These are phyloP conservation scores for Claviceps humidiphila DNA, from an alignment of 2,329 filamentous ascomycete species.

Conservation along the genomic window DNA sequence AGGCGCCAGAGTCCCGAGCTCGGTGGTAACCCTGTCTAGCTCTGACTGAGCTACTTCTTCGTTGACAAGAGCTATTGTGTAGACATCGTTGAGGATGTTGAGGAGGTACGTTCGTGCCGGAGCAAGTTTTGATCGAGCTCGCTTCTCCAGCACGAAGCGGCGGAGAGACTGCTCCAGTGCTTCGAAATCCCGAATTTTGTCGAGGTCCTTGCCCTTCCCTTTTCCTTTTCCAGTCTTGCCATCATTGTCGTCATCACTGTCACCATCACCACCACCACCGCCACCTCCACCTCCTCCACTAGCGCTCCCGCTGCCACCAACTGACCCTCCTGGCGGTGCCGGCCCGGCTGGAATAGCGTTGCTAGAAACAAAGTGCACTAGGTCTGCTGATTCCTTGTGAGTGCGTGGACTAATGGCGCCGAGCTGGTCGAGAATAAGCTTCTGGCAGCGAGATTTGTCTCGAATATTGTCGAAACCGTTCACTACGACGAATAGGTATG, in stretches of 20 bases:
- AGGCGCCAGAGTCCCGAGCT: conserved; percentile 73
- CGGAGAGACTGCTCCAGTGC: conserved; percentile 77
- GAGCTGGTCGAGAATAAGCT: conserved; percentile 87
- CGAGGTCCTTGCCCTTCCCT: conserved; percentile 74
- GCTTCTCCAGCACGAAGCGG: conserved; percentile 90
- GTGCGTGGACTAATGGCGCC: conserved; percentile 78
- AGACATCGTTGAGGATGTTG: conserved; percentile 81
- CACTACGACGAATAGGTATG: conserved; percentile 97
- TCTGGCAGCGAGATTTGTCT: conserved; percentile 81
- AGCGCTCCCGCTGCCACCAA: conserved; percentile 40
- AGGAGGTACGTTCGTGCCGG: conserved; percentile 90
- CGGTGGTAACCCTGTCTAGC: conserved; percentile 66
- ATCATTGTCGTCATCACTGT: conserved; percentile 43
- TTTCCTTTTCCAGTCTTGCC: conserved; percentile 56
- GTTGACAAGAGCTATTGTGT: conserved; percentile 75
- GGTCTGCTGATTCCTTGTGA: conserved; percentile 78
- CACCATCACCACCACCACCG: conserved; percentile 48
- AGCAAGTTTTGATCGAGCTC: conserved; percentile 86
- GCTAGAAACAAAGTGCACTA: conserved; percentile 96
- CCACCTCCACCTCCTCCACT: conserved; percentile 36
- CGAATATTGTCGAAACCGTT: conserved; percentile 93
- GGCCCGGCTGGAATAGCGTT: conserved; percentile 75
- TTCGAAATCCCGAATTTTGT: conserved; percentile 82
- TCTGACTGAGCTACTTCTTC: conserved; percentile 75
- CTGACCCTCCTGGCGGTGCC: conserved; percentile 40